A percentile compares a stretch with the other conserved stretches of the same genome.
Conservation (phyloP, 352 stramenopile species). For the Blastocystis sp. region DNA sequence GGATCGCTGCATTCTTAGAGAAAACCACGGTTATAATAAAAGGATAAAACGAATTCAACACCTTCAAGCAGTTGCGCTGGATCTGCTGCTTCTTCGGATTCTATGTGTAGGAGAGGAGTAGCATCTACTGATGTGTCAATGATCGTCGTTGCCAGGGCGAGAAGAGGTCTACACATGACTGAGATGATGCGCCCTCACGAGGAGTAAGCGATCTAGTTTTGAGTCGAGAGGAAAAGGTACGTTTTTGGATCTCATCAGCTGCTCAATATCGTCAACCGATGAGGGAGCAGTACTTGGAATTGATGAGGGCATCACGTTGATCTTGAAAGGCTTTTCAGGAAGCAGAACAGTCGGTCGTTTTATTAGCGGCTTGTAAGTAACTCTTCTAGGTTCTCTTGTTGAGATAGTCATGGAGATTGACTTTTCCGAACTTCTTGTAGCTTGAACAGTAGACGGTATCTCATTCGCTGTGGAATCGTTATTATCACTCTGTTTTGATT, state of each 20-base stretch:
- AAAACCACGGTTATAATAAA: conserved; percentile 15
- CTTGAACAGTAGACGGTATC: too few relatives aligned
- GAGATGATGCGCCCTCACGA: background rate
- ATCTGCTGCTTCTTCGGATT: background rate
- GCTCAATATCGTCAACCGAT: background rate
- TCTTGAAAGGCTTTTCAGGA: background rate
- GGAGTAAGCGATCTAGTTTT: background rate
- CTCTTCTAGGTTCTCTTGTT: too few relatives aligned
- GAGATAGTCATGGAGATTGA: too few relatives aligned
- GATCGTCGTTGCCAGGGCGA: conserved; percentile 18
- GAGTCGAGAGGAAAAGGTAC: background rate
- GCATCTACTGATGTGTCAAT: background rate
- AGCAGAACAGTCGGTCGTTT: background rate
- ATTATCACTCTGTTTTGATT: too few relatives aligned
- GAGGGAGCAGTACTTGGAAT: background rate
- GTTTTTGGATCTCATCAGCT: background rate
- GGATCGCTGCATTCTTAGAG: background rate
- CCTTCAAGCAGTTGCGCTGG: background rate
- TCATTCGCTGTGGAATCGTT: too few relatives aligned
- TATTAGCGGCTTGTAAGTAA: too few relatives aligned
- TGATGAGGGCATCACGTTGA: background rate
- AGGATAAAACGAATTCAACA: conserved; percentile 40
- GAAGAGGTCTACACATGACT: background rate
- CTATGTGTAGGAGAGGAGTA: background rate
- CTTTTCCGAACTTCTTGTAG: too few relatives aligned